A percentile compares a stretch with the other conserved stretches of the same genome.
Evolutionary conservation across 345 rosid genomes (phyloP).

Genomic region (Lenwebbia sp.): DNA sequence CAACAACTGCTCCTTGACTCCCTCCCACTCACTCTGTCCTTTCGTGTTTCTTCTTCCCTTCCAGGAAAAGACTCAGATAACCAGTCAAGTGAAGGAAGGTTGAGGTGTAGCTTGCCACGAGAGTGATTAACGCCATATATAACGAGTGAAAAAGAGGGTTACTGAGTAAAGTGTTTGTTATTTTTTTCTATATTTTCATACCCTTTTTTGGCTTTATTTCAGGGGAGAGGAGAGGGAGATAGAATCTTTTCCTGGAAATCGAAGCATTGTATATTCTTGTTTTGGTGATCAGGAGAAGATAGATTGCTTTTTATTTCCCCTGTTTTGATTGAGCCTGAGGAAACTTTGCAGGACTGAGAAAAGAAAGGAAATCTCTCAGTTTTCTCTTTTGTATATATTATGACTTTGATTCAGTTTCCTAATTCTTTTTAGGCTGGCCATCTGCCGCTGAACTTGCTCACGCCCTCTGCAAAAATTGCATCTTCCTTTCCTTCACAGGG

Average conservation of each 20-base stretch:
- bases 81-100: not conserved
- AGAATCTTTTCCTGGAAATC: not conserved
- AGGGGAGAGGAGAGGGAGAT: not conserved
- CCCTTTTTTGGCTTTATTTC: not conserved
- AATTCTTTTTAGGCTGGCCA: not conserved
- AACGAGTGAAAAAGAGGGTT: not conserved
- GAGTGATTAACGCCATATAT: not conserved
- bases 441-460: not conserved
- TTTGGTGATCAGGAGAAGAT: not conserved
- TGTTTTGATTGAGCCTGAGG: not conserved
- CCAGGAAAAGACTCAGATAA: not conserved
- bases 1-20: not conserved
- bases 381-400: not conserved
- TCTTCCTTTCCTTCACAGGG: not conserved
- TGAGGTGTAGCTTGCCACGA: not conserved
- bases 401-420: not conserved
- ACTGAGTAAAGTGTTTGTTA: not conserved
- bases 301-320: not conserved
- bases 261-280: constrained; percentile 3
- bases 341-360: not conserved
- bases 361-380: not conserved
- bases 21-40: not conserved
- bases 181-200: not conserved
- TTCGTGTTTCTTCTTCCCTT: not conserved
- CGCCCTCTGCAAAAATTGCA: not conserved